Evolutionary conservation across 345 rosid species (phyloP), one percentile per base, ranked within the genome.

Genomic region (Adansonia digitata): DNA sequence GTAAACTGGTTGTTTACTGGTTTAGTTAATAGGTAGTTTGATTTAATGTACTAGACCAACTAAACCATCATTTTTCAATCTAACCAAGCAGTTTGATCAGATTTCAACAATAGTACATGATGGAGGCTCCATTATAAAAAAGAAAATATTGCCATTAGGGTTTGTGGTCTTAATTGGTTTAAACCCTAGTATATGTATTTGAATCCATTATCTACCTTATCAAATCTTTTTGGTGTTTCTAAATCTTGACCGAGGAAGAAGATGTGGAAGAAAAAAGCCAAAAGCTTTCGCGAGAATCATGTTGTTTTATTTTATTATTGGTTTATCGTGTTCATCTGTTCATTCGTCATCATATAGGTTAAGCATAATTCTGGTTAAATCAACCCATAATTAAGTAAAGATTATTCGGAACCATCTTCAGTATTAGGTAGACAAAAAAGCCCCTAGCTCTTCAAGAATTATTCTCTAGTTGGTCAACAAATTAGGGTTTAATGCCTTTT

Each of bases 191-290:
- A 1, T 31, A 11, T 20, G 40, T 66, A 59, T 17, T n/a, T 75
- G 26, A 73, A 76, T 82, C 82, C 79, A 78, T 78, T 74, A 79
- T 77, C 43, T 79, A 59, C 72, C 74, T 35, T 74, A 84, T 72
- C 75, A 69, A 79, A n/a, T n/a, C 59, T 35, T 20, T 39, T 42
- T 75, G 5, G 1, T n/a, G 51, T 72, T 11, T 43, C n/a, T 60
- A 53, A 74, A 76, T 52, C 24, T 60, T 37, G 69, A 75, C 52
- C 64, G 20, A 57, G 64, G 45, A 24, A 18, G 69, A 74, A 29
- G 57, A 73, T 27, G 59, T 74, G 79, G 66, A 74, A 78, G n/a
- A 82, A 82, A 87, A 31, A 87, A 85, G 86, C 87, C 89, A 79
- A 75, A 78, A 85, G 40, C 82, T 73, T 63, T n/a, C 76, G 85